Evolutionary conservation across 192 early-diverging fungal species (phyloP).

Genomic region (Jimgerdemannia flammicorona): DNA sequence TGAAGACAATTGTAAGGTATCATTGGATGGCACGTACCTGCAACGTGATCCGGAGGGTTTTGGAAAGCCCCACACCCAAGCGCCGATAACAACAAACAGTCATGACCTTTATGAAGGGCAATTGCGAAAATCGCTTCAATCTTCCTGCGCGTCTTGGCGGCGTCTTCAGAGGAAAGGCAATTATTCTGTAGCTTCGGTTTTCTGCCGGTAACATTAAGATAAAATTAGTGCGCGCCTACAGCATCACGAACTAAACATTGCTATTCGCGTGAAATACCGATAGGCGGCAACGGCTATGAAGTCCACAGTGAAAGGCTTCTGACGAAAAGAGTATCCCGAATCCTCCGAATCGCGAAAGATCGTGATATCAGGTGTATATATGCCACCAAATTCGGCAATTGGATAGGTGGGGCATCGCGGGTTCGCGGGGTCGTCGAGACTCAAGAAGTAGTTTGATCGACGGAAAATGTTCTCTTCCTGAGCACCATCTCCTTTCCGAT

Average conservation of each 20-base stretch:
- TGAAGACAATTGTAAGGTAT: background rate
- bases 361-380: conserved; percentile 42
- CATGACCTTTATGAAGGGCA: conserved; percentile 42
- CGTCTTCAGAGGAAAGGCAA: conserved; percentile 39
- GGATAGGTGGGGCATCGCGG: conserved; percentile 40
- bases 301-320: conserved; percentile 34
- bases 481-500: conserved; percentile 40
- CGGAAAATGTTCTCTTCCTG: conserved; percentile 44
- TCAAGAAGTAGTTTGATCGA: conserved; percentile 38
- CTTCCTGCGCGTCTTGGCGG: conserved; percentile 38
- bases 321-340: conserved; percentile 39
- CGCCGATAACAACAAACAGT: conserved; percentile 38
- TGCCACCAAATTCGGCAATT: conserved; percentile 43
- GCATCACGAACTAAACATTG: conserved; percentile 35
- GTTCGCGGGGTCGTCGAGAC: conserved; percentile 40
- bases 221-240: conserved; percentile 1
- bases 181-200: conserved; percentile 19
- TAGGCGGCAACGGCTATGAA: conserved; percentile 45
- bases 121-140: conserved; percentile 44
- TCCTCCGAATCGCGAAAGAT: conserved; percentile 41
- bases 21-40: background rate
- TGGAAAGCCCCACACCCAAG: conserved; percentile 39
- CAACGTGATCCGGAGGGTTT: conserved; percentile 32
- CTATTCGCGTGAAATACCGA: conserved; percentile 34
- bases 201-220: background rate